Base-by-base conservation (phyloP, 257 asterid genomes). In the Primulina huaijiensis region DNA sequence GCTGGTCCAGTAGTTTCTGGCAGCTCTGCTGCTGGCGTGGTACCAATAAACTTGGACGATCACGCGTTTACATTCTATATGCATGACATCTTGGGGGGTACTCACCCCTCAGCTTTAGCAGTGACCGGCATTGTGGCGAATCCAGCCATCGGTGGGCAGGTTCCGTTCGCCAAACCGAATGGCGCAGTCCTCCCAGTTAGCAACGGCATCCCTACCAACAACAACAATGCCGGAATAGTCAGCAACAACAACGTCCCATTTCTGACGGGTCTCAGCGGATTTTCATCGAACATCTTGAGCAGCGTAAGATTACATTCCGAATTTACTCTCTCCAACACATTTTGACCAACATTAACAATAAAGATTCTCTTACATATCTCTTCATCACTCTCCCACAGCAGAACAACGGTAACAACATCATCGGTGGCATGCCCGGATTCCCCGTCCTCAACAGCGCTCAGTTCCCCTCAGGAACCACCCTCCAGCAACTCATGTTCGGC, bases 81-180 rank as follows among this genome's bases (percentile, higher is more conserved):
- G 97, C 97, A 92, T 57, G 97, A 92, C 77, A 87, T 89, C 17
- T 90, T 92, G 1, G 97, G 97, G 4, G 97, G 97, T 17, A 72
- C 85, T 31, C 92, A 82, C 46, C 96, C 97, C 66, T 86, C 96
- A 0, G 97, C 95, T 60, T 77, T 89, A 27, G 89, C 97, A 0
- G 90, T 92, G 20, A 92, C 96, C 0, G 97, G 97, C 1, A 73
- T 92, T 3, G 97, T 88, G 3, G 85, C 95, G 10, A 92, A 92
- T 27, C 95, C 97, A 0, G 82, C 96, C 0, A 75, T 82, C 1
- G 79, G 95, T 2, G 96, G 97, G 1, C 92, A 92, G 57, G 96
- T 92, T 21, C 95, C 97, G 10, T 92, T 92, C 61, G 93, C 97
- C 5, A 92, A 89, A 71, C 95, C 93, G 0, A 92, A 89, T 30